A percentile compares a stretch with the other conserved stretches of the same genome.
These are phyloP conservation scores for Penicillium sp. DNA, from an alignment of 2,329 filamentous ascomycete genomes.

Conservation along the genomic window DNA sequence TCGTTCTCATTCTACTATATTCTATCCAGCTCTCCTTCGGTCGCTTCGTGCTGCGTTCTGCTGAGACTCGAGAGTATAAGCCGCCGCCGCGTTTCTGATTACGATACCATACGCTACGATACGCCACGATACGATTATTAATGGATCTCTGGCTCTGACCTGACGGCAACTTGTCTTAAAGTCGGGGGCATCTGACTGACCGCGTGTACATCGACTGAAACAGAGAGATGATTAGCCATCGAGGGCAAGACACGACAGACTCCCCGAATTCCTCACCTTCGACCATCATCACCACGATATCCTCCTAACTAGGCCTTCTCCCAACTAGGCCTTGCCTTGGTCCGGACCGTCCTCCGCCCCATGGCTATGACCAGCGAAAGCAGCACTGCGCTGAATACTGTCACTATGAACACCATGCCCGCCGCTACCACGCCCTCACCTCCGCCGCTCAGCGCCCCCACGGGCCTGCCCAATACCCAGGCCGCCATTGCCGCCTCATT, in stretches of 20 bases:
- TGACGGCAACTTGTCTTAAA: conserved; percentile 11
- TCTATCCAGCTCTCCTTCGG: neutral
- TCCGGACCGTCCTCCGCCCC: conserved; percentile 13
- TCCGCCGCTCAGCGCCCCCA: conserved; percentile 36
- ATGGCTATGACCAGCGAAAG: conserved; percentile 42
- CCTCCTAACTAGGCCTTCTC: conserved; percentile 22
- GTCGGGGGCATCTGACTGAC: conserved; percentile 4
- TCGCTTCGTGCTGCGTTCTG: neutral
- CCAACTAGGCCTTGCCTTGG: too few relatives aligned
- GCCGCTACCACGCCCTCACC: conserved; percentile 32
- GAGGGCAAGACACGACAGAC: conserved; percentile 40
- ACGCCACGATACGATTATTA: neutral
- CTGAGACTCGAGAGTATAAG: neutral
- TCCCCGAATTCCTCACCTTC: conserved; percentile 34
- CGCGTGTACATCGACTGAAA: conserved; percentile 21
- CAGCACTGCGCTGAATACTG: conserved; percentile 23
- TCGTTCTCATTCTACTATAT: neutral
- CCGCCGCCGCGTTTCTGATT: neutral
- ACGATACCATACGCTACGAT: neutral
- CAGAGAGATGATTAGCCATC: conserved; percentile 44
- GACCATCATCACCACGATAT: conserved; percentile 12
- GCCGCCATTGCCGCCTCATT: conserved; percentile 64
- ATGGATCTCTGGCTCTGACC: conserved; percentile 18
- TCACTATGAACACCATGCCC: conserved; percentile 26
- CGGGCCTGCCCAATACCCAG: conserved; percentile 46